Percentiles rank a stretch among this genome's conserved stretches.
Evolutionary conservation across 2,329 filamentous ascomycete species (phyloP).

Genomic region (Metarhizium rileyi): DNA sequence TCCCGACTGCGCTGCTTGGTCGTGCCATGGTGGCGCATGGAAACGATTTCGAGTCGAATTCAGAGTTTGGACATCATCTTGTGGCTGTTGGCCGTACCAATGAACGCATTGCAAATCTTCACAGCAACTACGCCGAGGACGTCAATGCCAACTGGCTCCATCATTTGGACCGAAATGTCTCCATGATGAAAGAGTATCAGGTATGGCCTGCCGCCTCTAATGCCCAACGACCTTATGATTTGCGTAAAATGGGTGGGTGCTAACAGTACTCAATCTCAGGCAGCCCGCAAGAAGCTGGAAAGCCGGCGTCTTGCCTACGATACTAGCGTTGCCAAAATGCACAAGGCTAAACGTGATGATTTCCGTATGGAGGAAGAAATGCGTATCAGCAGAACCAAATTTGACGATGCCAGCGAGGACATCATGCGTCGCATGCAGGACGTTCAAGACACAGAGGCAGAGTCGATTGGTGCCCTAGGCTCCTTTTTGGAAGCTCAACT

Average conservation of each 20-base stretch:
- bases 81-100: constrained; percentile 73
- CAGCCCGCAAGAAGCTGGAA: constrained; percentile 88
- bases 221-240: background rate
- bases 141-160: constrained; percentile 82
- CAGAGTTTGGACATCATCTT: constrained; percentile 82
- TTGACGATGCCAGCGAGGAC: constrained; percentile 90
- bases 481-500: constrained; percentile 82
- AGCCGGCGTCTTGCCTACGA: constrained; percentile 83
- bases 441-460: constrained; percentile 83
- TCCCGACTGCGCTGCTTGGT: constrained; percentile 71
- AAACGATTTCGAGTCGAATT: constrained; percentile 85
- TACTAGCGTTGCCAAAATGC: constrained; percentile 78
- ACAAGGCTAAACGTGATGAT: constrained; percentile 89
- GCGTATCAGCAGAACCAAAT: constrained; percentile 84
- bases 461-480: constrained; percentile 70
- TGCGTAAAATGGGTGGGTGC: background rate
- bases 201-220: constrained; percentile 34
- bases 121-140: constrained; percentile 71
- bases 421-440: constrained; percentile 90
- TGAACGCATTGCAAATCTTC: constrained; percentile 74
- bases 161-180: constrained; percentile 77
- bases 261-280: constrained; percentile 23
- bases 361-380: constrained; percentile 90
- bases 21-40: constrained; percentile 80
- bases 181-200: constrained; percentile 98